Base-by-base conservation (phyloP, 129 eudicot genomes). In the Solidago caesia region DNA sequence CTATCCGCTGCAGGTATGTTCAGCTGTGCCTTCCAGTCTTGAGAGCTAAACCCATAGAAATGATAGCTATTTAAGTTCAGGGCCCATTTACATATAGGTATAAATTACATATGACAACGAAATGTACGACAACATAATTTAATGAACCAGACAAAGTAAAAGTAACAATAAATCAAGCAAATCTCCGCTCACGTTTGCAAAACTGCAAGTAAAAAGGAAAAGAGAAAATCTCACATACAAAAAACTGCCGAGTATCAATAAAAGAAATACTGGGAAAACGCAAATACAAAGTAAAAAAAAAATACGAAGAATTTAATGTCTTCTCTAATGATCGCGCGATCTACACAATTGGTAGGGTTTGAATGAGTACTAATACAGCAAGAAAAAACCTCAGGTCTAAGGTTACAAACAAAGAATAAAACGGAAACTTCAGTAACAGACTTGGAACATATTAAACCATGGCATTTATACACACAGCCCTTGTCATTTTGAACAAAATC, bases 11-110 rank as follows among this genome's bases (percentile, higher is more conserved):
- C 83, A 67, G 92, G 96, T 42, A 85, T 72, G 80, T 70, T 81
- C 53, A 89, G 69, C 16, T 77, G 82, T 4, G 82, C 88, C 76
- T 89, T 89, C 90, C 96, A 87, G 56, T 87, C 92, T 76, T 89
- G 85, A 56, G 96, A 85, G 67, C 96, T 89, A 68, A 80, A 68
- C 48, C 62, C 67, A 43, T 47, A 63, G 8, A 78, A 71, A 42
- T 66, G 66, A 78, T 5, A 78, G 49, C 68, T 9, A 77, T 10
- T 69, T 77, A 59, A 77, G 64, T 77, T 69, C 76, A 70, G 4
- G 21, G 25, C 41, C 61, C 1, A 6, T 10, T 60, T 77, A 77
- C 52, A 67, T 5, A 57, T 76, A 21, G 70, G 16, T 47, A 70
- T 51, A 43, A 78, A 53, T 21, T 41, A 47, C 46, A 67, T 42